phyloP scores from a whole-genome alignment of 108 stramenopile genomes.

The Parietichytrium sp. region DNA sequence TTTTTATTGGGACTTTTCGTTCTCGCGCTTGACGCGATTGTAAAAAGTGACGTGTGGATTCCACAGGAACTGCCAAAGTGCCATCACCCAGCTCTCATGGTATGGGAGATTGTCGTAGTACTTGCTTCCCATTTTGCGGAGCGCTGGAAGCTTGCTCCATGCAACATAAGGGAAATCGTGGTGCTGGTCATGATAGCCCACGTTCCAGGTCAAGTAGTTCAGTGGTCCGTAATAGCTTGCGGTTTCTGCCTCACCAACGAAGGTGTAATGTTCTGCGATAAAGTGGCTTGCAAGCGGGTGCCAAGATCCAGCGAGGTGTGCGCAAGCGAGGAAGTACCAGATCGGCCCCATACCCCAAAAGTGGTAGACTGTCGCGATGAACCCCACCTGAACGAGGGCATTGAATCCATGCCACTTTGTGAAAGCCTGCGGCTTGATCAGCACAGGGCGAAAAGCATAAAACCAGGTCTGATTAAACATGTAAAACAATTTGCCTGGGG shows the following conservation, averaged over 20 bases:
- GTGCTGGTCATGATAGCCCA: slow-evolving; percentile 95
- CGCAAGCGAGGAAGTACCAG: slow-evolving; percentile 72
- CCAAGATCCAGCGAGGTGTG: slow-evolving; percentile 76
- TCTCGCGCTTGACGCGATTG: slow-evolving; percentile 59
- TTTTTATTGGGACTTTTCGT: too few relatives aligned
- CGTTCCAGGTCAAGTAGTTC: slow-evolving; percentile 86
- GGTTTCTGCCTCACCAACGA: slow-evolving; percentile 78
- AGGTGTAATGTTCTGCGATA: slow-evolving; percentile 87
- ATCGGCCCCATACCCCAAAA: slow-evolving; percentile 61
- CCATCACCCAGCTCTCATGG: slow-evolving; percentile 75
- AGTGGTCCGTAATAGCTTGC: slow-evolving; percentile 85
- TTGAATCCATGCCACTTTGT: slow-evolving; percentile 67
- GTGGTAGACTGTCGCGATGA: slow-evolving; percentile 65
- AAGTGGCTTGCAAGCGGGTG: slow-evolving; percentile 96
- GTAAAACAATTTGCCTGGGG: slow-evolving; percentile 74
- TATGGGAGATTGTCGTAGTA: slow-evolving; percentile 79
- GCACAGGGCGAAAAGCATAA: slow-evolving; percentile 80
- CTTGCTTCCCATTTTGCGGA: slow-evolving; percentile 76
- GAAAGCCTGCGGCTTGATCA: slow-evolving; percentile 74
- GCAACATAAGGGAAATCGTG: slow-evolving; percentile 88
- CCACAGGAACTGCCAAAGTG: slow-evolving; percentile 79
- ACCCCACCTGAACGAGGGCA: slow-evolving; percentile 55
- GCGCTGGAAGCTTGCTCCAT: slow-evolving; percentile 72
- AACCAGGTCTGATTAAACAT: slow-evolving; percentile 75
- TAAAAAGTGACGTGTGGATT: slow-evolving; percentile 73